Base-by-base conservation (phyloP, 2,329 filamentous ascomycete species). In the Exophiala calicioides region DNA sequence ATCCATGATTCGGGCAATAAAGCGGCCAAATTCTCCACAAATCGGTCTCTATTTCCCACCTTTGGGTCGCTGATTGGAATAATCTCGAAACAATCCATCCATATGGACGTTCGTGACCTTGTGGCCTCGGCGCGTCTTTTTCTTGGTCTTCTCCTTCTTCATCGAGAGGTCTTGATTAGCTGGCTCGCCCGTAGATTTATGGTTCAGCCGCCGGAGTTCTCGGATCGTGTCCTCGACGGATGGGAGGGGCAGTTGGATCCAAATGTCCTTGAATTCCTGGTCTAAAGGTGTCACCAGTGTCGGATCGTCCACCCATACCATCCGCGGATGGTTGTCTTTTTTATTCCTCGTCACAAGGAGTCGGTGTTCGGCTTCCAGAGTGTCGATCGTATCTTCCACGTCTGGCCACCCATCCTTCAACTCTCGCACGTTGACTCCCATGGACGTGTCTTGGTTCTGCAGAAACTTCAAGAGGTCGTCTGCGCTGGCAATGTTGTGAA, bases 381-480 rank as follows among this genome's bases (percentile, higher is more conserved):
- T 76, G 53, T 86, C 80, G 64, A 98, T 86, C 7, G 86, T 80
- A 15, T 84, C 79, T 15, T 85, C 80, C 51, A 90, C 83, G 62
- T 89, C 94, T 60, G 85, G 84, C 93, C 93, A 98, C 54, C 93
- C 93, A 65, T 98, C 93, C 69, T 95, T 95, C 52, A 98, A 79
- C 60, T 96, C 90, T 66, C 89, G 90, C 53, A 97, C 88, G 27
- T 78, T 78, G 44, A 97, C 80, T 9, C 88, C 89, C 56, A 85
- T 82, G 1, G 88, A 87, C 49, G 90, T 90, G 41, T 81, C 82
- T 68, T 90, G 90, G 43, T 78, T 77, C 69, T 95, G 90, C 23
- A 98, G 79, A 63, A 88, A 86, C 44, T 79, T 80, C 44, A 95
- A 81, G 44, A 98, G 79, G 59, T 90, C 82, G 29, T 85, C 83